Percentiles rank a stretch among this genome's conserved stretches.
Evolutionary conservation across 768 basidiomycete genomes (phyloP).

Genomic region (Boletellus ananas): DNA sequence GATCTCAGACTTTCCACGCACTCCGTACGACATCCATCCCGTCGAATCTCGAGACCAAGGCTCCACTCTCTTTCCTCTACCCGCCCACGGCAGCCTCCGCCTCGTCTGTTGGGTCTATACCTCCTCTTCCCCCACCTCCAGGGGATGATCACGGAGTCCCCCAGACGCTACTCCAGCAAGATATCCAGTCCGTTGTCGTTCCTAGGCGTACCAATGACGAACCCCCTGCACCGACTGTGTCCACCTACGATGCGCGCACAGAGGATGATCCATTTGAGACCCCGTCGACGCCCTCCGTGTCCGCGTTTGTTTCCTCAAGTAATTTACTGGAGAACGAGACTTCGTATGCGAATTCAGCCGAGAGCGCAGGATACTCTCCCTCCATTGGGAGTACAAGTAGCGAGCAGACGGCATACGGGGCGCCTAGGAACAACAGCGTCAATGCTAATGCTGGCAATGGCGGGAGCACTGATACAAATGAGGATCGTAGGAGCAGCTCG

Average conservation of each 20-base stretch:
- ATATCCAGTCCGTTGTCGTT: constrained; percentile 20
- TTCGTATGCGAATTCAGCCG: background rate
- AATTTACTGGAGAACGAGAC: constrained; percentile 6
- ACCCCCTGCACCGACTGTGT: constrained; percentile 25
- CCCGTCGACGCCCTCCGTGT: constrained; percentile 28
- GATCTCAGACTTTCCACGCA: constrained; percentile 40
- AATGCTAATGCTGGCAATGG: too few species aligned
- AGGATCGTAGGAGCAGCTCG: constrained; percentile 34
- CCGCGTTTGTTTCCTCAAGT: constrained; percentile 24
- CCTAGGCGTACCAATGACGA: constrained; percentile 29
- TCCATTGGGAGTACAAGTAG: constrained; percentile 13
- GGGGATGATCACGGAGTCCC: constrained; percentile 2
- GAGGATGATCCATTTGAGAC: constrained; percentile 28
- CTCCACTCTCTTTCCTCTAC: constrained; percentile 22
- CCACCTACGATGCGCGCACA: constrained; percentile 7
- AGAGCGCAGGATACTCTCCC: background rate
- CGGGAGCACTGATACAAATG: background rate
- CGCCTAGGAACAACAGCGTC: background rate
- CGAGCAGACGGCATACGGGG: constrained; percentile 16
- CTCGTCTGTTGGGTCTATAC: constrained; percentile 5
- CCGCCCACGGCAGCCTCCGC: constrained; percentile 14
- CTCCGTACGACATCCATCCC: constrained; percentile 19
- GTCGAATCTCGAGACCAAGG: constrained; percentile 11
- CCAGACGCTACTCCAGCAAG: constrained; percentile 10
- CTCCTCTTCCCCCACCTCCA: constrained; percentile 13